Conservation (phyloP, 2,329 filamentous ascomycete genomes). For the Didymella exigua region DNA sequence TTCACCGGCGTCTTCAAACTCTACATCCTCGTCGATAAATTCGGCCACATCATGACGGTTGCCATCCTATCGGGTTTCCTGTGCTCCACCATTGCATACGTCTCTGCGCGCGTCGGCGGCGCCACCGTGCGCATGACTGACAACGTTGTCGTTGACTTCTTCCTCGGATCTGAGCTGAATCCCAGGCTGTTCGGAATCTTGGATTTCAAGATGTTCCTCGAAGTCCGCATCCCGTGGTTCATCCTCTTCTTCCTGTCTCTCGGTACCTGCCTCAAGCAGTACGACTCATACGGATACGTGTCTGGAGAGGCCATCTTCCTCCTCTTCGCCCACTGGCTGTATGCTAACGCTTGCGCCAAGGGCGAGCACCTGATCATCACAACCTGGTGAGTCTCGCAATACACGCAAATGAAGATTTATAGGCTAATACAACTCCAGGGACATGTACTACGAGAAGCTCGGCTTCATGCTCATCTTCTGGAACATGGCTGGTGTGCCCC, state of each 20-base stretch:
- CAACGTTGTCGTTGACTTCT: slow-evolving; percentile 81
- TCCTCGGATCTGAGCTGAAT: slow-evolving; percentile 88
- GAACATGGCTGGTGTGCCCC: slow-evolving; percentile 89
- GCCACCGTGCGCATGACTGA: slow-evolving; percentile 92
- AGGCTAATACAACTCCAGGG: slow-evolving; percentile 55
- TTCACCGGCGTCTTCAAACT: slow-evolving; percentile 84
- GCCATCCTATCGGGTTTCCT: slow-evolving; percentile 89
- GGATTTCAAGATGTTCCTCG: slow-evolving; percentile 96
- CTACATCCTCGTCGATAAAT: slow-evolving; percentile 92
- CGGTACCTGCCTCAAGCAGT: slow-evolving; percentile 79
- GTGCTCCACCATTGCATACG: slow-evolving; percentile 82
- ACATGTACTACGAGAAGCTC: slow-evolving; percentile 97
- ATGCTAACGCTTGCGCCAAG: slow-evolving; percentile 90
- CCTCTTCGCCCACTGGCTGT: slow-evolving; percentile 87
- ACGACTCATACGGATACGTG: slow-evolving; percentile 83
- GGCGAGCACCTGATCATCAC: slow-evolving; percentile 89
- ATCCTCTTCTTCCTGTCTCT: slow-evolving; percentile 81
- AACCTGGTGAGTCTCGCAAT: slow-evolving; percentile 65
- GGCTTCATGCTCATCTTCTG: slow-evolving; percentile 98
- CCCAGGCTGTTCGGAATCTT: slow-evolving; percentile 82
- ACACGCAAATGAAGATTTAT: neutral
- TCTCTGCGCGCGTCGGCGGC: slow-evolving; percentile 80
- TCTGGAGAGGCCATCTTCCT: slow-evolving; percentile 84
- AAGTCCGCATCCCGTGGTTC: slow-evolving; percentile 91
- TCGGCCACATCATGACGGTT: slow-evolving; percentile 89